Base-by-base conservation (phyloP, 345 rosid species). In the Pugionium cornutum region DNA sequence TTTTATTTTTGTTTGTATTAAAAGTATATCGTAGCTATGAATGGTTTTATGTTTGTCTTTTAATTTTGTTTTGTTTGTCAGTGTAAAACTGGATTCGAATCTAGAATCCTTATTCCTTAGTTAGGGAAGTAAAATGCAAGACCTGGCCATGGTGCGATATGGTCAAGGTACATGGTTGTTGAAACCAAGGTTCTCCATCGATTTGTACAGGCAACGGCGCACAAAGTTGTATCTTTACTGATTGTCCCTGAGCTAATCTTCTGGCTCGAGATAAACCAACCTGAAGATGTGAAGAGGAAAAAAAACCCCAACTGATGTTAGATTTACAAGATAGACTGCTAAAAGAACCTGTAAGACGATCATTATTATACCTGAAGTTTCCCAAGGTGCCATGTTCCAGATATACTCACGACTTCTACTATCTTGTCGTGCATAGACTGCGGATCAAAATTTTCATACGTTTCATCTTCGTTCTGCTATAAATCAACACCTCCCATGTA, bases 81-180 rank as follows among this genome's bases (percentile, higher is more conserved):
- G 37, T 18, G 6, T 4, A 50, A 29, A 64, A 36, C 18, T 11
- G 0, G 4, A 33, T 9, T 40, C 10, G 31, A 49, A 54, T 26
- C 52, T 10, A 58, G 43, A 50, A 58, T n/a, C n/a, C n/a, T n/a
- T n/a, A n/a, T n/a, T 42, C 53, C 36, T 57, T 9, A 42, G 18
- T 18, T 9, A 43, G n/a, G 39, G 46, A 43, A 43, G 9, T 34
- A 1, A 47, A 4, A 34, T 42, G 25, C 53, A 47, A 48, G 33
- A 92, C 98, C 98, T 88, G 97, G 66, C 99, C 88, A 65, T 94
- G 95, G 78, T 94, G 99, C 1, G 95, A 80, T 75, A 90, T 87
- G 60, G 67, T 69, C 68, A 94, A 55, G 25, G 92, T 84, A 70
- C 99, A 90, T 0, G 90, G 90, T 35, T 86, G 79, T 79, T 94